These are phyloP conservation scores for Podospora didyma DNA, from an alignment of 495 filamentous ascomycete genomes.

Conservation along the genomic window DNA sequence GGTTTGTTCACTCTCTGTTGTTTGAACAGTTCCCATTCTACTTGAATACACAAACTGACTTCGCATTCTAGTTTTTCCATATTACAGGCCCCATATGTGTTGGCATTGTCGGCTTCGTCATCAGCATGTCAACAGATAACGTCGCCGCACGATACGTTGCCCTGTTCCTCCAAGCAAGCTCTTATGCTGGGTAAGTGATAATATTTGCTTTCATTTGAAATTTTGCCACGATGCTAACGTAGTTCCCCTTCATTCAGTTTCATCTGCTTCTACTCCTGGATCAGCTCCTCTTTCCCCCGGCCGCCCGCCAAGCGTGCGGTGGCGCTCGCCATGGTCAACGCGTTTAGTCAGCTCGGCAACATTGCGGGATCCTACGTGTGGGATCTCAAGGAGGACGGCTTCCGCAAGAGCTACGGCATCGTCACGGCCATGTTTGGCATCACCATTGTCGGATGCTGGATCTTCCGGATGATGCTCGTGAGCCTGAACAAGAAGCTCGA, in stretches of 20 bases:
- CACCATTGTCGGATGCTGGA: constrained; percentile 39
- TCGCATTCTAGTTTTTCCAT: constrained; percentile 57
- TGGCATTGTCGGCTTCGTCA: constrained; percentile 65
- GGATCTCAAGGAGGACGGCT: constrained; percentile 39
- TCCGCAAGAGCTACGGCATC: constrained; percentile 40
- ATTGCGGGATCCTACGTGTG: constrained; percentile 80
- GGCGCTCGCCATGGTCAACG: constrained; percentile 73
- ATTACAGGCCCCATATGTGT: constrained; percentile 64
- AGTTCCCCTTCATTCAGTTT: constrained; percentile 43
- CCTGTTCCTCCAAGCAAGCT: constrained; percentile 64
- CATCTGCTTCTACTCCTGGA: constrained; percentile 74
- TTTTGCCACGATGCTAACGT: not conserved
- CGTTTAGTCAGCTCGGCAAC: constrained; percentile 63
- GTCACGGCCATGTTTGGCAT: constrained; percentile 64
- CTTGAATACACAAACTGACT: constrained; percentile 1
- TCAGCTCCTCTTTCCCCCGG: constrained; percentile 66
- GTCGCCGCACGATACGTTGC: constrained; percentile 67
- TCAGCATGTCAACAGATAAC: constrained; percentile 63
- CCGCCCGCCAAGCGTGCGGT: constrained; percentile 78
- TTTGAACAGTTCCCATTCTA: not conserved
- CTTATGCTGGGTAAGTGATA: constrained; percentile 45
- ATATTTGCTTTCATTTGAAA: not conserved
- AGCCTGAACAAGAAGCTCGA: constrained; percentile 68
- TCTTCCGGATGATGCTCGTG: constrained; percentile 57
- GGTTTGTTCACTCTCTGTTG: constrained; percentile 13